Conservation (phyloP, 176 grass and related monocot genomes). For the Puccinellia tenuiflora region DNA sequence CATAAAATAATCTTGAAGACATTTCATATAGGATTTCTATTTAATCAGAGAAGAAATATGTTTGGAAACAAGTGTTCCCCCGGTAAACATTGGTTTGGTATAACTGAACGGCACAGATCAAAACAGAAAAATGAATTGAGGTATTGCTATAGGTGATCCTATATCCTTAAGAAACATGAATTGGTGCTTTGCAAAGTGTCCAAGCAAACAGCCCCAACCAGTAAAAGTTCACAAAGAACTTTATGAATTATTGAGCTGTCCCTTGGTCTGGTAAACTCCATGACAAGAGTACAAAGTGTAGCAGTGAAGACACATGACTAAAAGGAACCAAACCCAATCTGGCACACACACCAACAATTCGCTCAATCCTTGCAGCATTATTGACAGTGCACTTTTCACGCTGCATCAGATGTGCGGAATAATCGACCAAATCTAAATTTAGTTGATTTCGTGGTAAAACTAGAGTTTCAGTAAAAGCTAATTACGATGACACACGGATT, state of each 20-base stretch:
- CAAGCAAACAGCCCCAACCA: constrained; percentile 24
- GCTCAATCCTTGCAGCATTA: constrained; percentile 8
- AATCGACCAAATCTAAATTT: background rate
- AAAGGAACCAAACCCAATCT: constrained; percentile 25
- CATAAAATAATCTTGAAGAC: background rate
- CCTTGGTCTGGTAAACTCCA: constrained; percentile 9
- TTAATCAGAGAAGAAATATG: background rate
- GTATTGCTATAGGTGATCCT: background rate
- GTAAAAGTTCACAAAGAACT: constrained; percentile 21
- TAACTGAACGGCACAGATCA: background rate
- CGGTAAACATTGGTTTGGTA: background rate
- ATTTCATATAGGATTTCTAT: background rate
- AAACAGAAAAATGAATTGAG: background rate
- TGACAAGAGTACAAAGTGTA: constrained; percentile 25
- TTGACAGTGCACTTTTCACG: constrained; percentile 5
- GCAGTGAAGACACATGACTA: constrained; percentile 44
- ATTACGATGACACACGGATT: background rate
- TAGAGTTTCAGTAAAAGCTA: background rate
- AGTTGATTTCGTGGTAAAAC: background rate
- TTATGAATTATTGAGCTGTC: constrained; percentile 27
- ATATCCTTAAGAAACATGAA: background rate
- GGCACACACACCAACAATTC: constrained; percentile 12
- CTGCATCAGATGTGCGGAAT: background rate
- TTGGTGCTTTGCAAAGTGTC: background rate
- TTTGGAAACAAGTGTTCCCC: background rate